Conservation (phyloP, 2,329 filamentous ascomycete genomes). For the Clarireedia paspali region DNA sequence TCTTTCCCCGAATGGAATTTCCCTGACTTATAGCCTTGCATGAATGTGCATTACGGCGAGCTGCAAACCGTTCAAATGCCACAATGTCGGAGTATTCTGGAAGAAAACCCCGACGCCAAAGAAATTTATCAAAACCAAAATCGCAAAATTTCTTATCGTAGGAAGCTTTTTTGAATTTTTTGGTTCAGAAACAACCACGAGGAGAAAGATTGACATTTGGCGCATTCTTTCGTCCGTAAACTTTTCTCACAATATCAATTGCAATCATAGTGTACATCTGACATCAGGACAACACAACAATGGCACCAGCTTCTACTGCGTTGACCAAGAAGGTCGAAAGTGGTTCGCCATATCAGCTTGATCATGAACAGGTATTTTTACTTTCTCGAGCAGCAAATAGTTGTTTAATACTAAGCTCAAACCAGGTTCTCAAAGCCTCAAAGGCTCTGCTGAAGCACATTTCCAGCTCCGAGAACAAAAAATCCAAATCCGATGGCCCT, state of each 20-base stretch:
- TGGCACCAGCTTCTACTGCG: constrained; percentile 24
- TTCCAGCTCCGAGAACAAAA: constrained; percentile 42
- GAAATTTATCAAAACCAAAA: constrained; percentile 10
- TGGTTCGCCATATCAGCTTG: constrained; percentile 29
- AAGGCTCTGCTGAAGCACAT: constrained; percentile 56
- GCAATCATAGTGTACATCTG: background rate
- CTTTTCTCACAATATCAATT: background rate
- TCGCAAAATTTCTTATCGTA: constrained; percentile 8
- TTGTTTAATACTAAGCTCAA: constrained; percentile 9
- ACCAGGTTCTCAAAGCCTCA: constrained; percentile 52
- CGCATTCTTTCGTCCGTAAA: background rate
- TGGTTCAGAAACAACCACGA: background rate
- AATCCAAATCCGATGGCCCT: constrained; percentile 40
- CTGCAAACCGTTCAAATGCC: background rate
- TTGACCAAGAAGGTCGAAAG: constrained; percentile 28
- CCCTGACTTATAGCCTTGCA: background rate
- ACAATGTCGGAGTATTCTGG: background rate
- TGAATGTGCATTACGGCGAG: background rate
- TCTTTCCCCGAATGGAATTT: background rate
- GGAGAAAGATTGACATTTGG: constrained; percentile 1
- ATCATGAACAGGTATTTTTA: constrained; percentile 25
- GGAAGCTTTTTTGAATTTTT: background rate
- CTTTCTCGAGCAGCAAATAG: background rate
- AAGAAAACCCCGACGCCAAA: constrained; percentile 2
- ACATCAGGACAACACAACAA: constrained; percentile 6